Conservation (phyloP, 2,329 filamentous ascomycete genomes). For the Fusarium odoratissimum region DNA sequence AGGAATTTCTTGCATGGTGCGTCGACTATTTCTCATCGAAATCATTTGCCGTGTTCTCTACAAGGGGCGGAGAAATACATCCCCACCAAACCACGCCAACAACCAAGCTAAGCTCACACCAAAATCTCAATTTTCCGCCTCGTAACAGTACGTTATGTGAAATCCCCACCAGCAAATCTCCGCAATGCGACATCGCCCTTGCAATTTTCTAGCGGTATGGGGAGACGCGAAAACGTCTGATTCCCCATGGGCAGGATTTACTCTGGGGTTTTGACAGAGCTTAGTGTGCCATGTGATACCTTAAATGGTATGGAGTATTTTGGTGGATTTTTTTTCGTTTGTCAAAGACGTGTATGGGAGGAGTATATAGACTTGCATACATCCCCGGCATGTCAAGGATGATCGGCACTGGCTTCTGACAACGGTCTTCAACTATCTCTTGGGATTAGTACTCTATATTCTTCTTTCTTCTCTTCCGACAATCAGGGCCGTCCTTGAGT, state of each 20-base stretch:
- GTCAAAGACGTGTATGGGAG: rapidly evolving
- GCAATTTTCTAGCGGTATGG: not conserved
- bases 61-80: not conserved
- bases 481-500: too few species aligned
- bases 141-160: not conserved
- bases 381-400: too few species aligned
- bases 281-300: constrained; percentile 2
- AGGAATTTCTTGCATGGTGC: not conserved
- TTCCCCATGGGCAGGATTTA: constrained; percentile 20
- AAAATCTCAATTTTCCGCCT: not conserved
- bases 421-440: too few species aligned
- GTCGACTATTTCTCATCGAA: not conserved
- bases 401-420: not conserved
- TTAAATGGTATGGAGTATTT: not conserved
- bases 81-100: not conserved
- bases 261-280: constrained; percentile 9
- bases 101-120: not conserved
- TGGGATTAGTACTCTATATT: rapidly evolving
- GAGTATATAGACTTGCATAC: constrained; percentile 1
- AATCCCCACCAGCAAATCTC: not conserved
- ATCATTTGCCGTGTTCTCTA: not conserved
- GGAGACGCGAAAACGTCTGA: constrained; percentile 17
- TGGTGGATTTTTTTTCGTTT: not conserved
- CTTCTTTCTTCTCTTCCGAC: too few species aligned
- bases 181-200: not conserved